A percentile compares a stretch with the other conserved stretches of the same genome.
Conservation (phyloP, 2,329 filamentous ascomycete species). For the Leptographium galeiforme region DNA sequence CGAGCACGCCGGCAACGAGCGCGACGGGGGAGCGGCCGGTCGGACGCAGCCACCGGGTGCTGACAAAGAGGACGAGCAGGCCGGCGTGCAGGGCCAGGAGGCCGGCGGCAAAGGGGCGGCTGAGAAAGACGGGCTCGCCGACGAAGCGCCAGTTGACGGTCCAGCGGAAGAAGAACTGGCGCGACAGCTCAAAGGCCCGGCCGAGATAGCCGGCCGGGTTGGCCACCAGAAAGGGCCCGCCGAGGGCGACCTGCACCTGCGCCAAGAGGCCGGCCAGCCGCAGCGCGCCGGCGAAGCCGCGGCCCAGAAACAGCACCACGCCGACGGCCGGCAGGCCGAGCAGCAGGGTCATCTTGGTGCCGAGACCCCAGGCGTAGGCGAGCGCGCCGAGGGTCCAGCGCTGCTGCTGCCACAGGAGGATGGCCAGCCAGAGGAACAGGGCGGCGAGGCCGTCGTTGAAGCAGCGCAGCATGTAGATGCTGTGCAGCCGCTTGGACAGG, state of each 20-base stretch:
- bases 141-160: constrained; percentile 98
- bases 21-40: constrained; percentile 42
- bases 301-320: constrained; percentile 58
- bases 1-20: constrained; percentile 22
- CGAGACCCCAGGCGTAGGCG: constrained; percentile 65
- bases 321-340: constrained; percentile 72
- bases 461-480: constrained; percentile 78
- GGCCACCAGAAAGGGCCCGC: constrained; percentile 52
- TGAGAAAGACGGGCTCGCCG: constrained; percentile 68
- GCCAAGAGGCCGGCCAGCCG: constrained; percentile 57
- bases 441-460: constrained; percentile 94
- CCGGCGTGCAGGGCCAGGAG: constrained; percentile 53
- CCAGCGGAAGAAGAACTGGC: constrained; percentile 93
- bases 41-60: constrained; percentile 59
- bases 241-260: constrained; percentile 60
- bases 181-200: constrained; percentile 78
- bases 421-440: constrained; percentile 69
- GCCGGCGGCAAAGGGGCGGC: constrained; percentile 49
- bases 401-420: constrained; percentile 62
- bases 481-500: constrained; percentile 84
- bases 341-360: constrained; percentile 90
- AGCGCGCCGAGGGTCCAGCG: constrained; percentile 61
- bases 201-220: constrained; percentile 61
- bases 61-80: constrained; percentile 53
- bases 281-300: constrained; percentile 53